Evolutionary conservation across 177 flowering plant genomes (phyloP), one percentile per base, ranked within the genome.

Genomic region (Tripterygium wilfordii): DNA sequence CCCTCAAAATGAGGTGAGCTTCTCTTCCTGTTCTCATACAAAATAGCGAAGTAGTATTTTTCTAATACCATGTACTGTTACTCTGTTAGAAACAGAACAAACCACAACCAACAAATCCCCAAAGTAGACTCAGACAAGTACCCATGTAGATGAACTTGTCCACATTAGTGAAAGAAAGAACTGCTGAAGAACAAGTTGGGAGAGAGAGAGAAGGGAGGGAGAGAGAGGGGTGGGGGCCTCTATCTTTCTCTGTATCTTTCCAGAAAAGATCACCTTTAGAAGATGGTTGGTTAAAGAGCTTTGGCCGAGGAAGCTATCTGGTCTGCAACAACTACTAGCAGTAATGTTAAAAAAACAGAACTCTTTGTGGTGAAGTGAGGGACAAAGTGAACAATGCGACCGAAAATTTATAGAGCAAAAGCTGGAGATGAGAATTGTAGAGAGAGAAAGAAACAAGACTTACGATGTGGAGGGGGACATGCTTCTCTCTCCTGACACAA

Each of bases 231-330:
- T 15, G 48, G 40, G 56, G 66, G 50, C 50, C 52, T 21, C 30
- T 42, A 20, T 5, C 16, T 5, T 8, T 28, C 32, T 26, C 53
- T 58, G 37, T 50, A 48, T 36, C 44, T 61, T 76, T 62, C 57
- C 64, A 36, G 55, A 63, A 68, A 68, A 66, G 73, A 75, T 72
- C 61, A 76, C 80, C 85, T 74, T 78, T 78, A 53, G 36, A 33
- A 47, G 58, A 44, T 36, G 41, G 60, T 42, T 36, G 63, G 51
- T 30, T 27, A 35, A 20, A 32, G 57, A 52, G 29, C 50, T 42
- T 45, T 48, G 49, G 61, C 38, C 52, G 62, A 51, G 61, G n/a
- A n/a, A n/a, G n/a, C n/a, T n/a, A n/a, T 24, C 39, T 46, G 45
- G 55, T 46, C 39, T 26, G 10, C 17, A 50, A 56, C 48, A 21